Percentiles rank a stretch among this genome's conserved stretches.
Conservation (phyloP, 305 asterid genomes). For the Ilex paraguariensis region DNA sequence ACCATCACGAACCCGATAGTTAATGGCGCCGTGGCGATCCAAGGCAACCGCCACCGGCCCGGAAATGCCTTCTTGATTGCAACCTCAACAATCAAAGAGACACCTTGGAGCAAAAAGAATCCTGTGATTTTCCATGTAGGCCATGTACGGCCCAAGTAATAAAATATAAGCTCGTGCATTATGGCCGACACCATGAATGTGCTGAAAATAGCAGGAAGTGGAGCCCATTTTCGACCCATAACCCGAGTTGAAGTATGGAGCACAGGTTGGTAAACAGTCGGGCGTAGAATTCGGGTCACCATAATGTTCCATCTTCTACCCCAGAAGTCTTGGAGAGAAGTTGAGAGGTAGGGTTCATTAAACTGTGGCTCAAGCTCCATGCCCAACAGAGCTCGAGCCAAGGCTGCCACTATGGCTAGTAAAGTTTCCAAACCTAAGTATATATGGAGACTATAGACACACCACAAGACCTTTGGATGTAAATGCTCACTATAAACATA, state of each 20-base stretch:
- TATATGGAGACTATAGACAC: conserved; percentile 12
- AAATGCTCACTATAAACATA: conserved; percentile 6
- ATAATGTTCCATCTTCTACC: conserved; percentile 51
- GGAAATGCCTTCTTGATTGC: background rate
- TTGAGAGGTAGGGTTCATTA: conserved; percentile 37
- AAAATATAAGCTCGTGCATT: background rate
- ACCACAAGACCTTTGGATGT: conserved; percentile 13
- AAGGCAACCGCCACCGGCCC: background rate
- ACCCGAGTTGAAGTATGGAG: background rate
- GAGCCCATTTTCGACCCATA: conserved; percentile 29
- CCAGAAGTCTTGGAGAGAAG: conserved; percentile 54
- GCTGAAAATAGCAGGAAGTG: background rate
- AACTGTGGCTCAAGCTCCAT: conserved; percentile 41
- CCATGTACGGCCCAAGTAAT: background rate
- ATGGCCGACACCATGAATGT: background rate
- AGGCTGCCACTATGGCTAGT: conserved; percentile 20
- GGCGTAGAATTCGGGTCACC: conserved; percentile 34
- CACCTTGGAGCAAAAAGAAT: background rate
- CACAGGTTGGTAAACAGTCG: conserved; percentile 27
- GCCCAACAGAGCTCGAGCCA: conserved; percentile 22
- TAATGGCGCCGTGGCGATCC: too few species aligned
- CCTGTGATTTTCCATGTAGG: background rate
- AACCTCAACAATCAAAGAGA: background rate
- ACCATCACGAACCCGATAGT: background rate
- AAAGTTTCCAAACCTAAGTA: conserved; percentile 25